phyloP scores from a whole-genome alignment of 495 filamentous ascomycete genomes.

The Neurospora hispaniola region DNA sequence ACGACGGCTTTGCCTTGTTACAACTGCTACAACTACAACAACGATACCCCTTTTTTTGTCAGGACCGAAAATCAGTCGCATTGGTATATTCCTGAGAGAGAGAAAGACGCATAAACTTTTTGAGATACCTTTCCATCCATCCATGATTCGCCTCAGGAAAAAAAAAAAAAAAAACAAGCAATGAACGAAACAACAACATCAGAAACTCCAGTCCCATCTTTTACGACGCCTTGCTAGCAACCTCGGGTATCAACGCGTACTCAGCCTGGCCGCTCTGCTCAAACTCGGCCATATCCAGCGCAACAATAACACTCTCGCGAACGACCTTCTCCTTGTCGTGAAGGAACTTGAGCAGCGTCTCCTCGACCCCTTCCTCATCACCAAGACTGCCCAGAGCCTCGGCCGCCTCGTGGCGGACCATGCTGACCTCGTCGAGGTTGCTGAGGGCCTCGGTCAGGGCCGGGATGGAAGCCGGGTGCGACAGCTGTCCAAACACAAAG shows the following conservation, averaged over 20 bases:
- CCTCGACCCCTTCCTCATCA: slow-evolving; percentile 86
- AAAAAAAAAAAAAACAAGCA: not conserved
- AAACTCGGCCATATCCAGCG: slow-evolving; percentile 95
- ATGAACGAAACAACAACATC: not conserved
- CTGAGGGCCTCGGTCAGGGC: slow-evolving; percentile 70
- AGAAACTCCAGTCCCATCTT: not conserved
- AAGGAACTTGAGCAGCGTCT: slow-evolving; percentile 69
- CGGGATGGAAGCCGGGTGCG: slow-evolving; percentile 91
- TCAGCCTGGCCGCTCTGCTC: slow-evolving; percentile 82
- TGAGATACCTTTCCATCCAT: not conserved
- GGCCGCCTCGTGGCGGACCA: slow-evolving; percentile 97
- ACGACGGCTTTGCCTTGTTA: not conserved
- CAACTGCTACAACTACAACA: not conserved
- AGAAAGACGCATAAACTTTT: not conserved
- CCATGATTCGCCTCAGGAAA: not conserved
- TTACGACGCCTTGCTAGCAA: slow-evolving; percentile 19
- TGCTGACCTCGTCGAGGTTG: slow-evolving; percentile 70
- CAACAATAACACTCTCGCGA: slow-evolving; percentile 86
- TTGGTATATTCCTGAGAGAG: not conserved
- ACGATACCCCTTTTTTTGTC: not conserved
- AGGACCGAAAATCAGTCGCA: not conserved
- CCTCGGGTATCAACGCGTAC: slow-evolving; percentile 78
- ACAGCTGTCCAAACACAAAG: slow-evolving; percentile 94
- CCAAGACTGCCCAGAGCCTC: slow-evolving; percentile 95
- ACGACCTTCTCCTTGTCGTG: slow-evolving; percentile 89